Conservation (phyloP, 2,329 filamentous ascomycete species). For the Neurospora sp. region DNA sequence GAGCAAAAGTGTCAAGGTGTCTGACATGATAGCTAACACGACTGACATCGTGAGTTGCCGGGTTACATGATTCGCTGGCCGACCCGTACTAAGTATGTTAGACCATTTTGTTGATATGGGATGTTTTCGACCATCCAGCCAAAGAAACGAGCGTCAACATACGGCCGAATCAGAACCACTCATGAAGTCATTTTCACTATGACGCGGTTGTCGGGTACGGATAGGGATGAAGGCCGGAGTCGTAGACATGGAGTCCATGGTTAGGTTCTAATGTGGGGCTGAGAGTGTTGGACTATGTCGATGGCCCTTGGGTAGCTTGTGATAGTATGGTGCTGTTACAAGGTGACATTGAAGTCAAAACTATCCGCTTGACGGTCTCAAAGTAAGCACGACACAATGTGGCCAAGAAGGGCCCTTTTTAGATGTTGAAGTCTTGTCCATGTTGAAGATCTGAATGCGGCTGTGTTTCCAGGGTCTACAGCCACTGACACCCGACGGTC, state of each 20-base stretch:
- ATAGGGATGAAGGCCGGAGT: constrained; percentile 42
- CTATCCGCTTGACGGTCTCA: neutral
- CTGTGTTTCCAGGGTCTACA: neutral
- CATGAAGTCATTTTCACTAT: constrained; percentile 32
- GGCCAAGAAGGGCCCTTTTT: neutral
- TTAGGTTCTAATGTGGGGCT: neutral
- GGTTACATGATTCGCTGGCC: constrained; percentile 27
- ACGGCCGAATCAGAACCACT: constrained; percentile 40
- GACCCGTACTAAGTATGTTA: constrained; percentile 35
- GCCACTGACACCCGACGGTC: neutral
- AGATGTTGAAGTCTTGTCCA: neutral
- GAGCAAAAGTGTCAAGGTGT: constrained; percentile 44
- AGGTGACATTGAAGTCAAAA: neutral
- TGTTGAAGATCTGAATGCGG: neutral
- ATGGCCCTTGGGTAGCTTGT: neutral
- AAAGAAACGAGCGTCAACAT: constrained; percentile 23
- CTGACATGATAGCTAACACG: constrained; percentile 50
- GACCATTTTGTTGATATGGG: neutral
- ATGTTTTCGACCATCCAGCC: neutral
- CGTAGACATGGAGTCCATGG: constrained; percentile 22
- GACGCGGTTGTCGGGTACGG: constrained; percentile 35
- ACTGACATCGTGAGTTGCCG: constrained; percentile 47
- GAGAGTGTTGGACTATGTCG: neutral
- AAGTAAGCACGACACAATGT: neutral
- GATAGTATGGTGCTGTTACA: neutral